A percentile compares a stretch with the other conserved stretches of the same genome.
phyloP scores from a whole-genome alignment of 1,284 basidiomycete genomes.

The Cutaneotrichosporon spelunceum region DNA sequence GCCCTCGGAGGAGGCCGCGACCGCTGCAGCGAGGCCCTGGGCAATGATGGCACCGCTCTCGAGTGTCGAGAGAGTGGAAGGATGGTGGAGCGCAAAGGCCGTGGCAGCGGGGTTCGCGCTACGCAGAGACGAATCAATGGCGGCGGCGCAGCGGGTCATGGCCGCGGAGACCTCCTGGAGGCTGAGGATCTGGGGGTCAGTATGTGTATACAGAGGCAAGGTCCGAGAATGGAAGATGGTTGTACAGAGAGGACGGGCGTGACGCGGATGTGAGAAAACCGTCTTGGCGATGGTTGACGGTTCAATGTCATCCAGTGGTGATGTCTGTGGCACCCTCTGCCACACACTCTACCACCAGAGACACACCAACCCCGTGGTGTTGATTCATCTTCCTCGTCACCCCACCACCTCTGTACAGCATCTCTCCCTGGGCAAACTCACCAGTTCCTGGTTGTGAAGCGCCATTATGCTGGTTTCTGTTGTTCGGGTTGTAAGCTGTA shows the following conservation, averaged over 20 bases:
- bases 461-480: neutral
- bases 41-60: constrained; percentile 22
- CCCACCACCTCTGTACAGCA: neutral
- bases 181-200: neutral
- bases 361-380: neutral
- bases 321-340: too few relatives aligned
- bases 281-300: too few relatives aligned
- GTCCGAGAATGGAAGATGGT: neutral
- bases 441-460: neutral
- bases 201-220: neutral
- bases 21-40: constrained; percentile 24
- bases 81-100: constrained; percentile 33
- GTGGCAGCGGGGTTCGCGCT: constrained; percentile 20
- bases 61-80: constrained; percentile 24
- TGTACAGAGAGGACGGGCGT: neutral
- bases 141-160: constrained; percentile 46
- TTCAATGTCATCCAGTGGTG: too few relatives aligned
- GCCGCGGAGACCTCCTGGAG: constrained; percentile 48
- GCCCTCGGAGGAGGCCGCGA: constrained; percentile 22
- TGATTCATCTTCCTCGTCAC: neutral
- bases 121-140: constrained; percentile 49
- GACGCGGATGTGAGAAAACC: too few relatives aligned
- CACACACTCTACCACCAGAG: neutral
- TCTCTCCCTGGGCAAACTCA: neutral
- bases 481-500: neutral